These are phyloP conservation scores for Microascus cirrosus DNA, from an alignment of 2,329 filamentous ascomycete species.

Conservation along the genomic window DNA sequence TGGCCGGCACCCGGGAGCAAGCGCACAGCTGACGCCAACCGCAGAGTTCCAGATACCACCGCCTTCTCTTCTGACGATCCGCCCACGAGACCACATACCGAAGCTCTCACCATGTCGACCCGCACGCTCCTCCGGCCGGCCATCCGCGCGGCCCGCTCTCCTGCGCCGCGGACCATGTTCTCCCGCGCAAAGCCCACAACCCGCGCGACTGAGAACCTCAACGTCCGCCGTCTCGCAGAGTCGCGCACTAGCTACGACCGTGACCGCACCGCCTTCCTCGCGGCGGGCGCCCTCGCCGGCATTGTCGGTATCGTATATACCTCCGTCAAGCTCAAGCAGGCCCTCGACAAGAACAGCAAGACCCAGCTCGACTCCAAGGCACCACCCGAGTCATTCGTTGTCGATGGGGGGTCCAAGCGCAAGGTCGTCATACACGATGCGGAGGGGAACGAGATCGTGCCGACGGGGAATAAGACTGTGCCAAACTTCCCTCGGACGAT, in stretches of 20 bases:
- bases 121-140: conserved; percentile 14
- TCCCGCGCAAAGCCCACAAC: conserved; percentile 11
- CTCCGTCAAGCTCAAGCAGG: conserved; percentile 36
- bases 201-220: conserved; percentile 33
- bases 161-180: conserved; percentile 21
- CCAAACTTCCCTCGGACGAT: conserved; percentile 68
- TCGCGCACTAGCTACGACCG: conserved; percentile 37
- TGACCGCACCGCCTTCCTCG: conserved; percentile 38
- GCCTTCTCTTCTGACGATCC: too few relatives aligned
- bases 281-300: conserved; percentile 37
- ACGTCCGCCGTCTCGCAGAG: conserved; percentile 35
- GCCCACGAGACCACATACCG: too few relatives aligned
- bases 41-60: too few relatives aligned
- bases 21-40: too few relatives aligned
- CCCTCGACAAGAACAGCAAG: conserved; percentile 17
- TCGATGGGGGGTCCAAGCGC: conserved; percentile 36
- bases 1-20: too few relatives aligned
- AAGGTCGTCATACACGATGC: conserved; percentile 46
- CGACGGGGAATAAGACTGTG: conserved; percentile 72
- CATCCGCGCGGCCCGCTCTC: conserved; percentile 8
- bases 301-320: conserved; percentile 39
- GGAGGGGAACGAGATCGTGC: conserved; percentile 21
- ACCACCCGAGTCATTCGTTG: conserved; percentile 33
- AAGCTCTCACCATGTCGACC: conserved; percentile 14
- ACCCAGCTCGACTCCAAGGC: conserved; percentile 27